A percentile compares a stretch with the other conserved stretches of the same genome.
These are phyloP conservation scores for Hypholoma fasciculare DNA, from an alignment of 768 basidiomycete species.

Conservation along the genomic window DNA sequence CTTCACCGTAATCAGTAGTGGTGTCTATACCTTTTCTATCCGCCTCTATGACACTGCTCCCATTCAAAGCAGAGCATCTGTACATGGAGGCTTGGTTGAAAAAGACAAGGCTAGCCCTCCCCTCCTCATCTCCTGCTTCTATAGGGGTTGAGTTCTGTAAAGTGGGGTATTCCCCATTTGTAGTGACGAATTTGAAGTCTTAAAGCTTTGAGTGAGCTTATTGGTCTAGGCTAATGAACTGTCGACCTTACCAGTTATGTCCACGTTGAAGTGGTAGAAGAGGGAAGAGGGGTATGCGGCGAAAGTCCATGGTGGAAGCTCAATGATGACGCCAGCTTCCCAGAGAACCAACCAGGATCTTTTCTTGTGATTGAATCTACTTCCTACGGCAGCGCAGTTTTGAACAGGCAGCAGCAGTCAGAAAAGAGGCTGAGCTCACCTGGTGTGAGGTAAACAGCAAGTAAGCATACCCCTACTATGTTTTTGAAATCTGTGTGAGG, in stretches of 20 bases:
- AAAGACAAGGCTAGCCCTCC: constrained; percentile 20
- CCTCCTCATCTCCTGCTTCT: constrained; percentile 7
- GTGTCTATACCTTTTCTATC: too few relatives aligned
- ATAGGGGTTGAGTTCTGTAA: neutral
- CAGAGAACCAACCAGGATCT: constrained; percentile 32
- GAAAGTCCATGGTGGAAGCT: constrained; percentile 32
- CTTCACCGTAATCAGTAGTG: too few relatives aligned
- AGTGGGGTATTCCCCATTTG: neutral
- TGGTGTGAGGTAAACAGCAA: constrained; percentile 23
- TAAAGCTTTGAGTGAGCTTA: neutral
- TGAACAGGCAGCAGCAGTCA: too few relatives aligned
- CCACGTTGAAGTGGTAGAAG: constrained; percentile 34
- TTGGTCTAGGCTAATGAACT: neutral
- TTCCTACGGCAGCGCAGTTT: neutral
- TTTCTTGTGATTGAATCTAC: constrained; percentile 16
- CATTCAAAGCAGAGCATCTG: constrained; percentile 13
- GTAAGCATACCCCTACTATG: constrained; percentile 26
- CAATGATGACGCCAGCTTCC: constrained; percentile 30
- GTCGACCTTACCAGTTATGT: constrained; percentile 21
- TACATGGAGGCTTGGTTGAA: constrained; percentile 25
- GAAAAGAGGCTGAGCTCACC: neutral
- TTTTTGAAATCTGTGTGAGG: constrained; percentile 32
- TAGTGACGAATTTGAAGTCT: constrained; percentile 1
- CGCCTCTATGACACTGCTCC: constrained; percentile 6
- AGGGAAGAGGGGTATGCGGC: constrained; percentile 31